Percentiles rank a stretch among this genome's conserved stretches.
These are phyloP conservation scores for Pistacia atlantica DNA, from an alignment of 345 rosid genomes.

Conservation along the genomic window DNA sequence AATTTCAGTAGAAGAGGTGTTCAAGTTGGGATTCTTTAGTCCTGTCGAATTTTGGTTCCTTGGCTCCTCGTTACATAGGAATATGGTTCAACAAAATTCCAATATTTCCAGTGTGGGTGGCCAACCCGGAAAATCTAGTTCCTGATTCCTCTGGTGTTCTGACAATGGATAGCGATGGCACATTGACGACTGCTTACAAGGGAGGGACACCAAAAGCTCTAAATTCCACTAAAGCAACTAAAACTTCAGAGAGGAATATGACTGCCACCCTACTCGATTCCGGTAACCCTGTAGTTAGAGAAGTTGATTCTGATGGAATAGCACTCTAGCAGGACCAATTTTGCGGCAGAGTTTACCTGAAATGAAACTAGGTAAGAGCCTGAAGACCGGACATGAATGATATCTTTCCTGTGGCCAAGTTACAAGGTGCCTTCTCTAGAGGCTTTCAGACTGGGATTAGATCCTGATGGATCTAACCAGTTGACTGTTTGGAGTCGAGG, in stretches of 20 bases:
- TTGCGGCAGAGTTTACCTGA: slow-evolving; percentile 71
- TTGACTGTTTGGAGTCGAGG: slow-evolving; percentile 47
- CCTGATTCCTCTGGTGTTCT: slow-evolving; percentile 54
- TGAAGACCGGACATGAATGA: slow-evolving; percentile 43
- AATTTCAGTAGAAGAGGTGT: slow-evolving; percentile 36
- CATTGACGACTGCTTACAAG: slow-evolving; percentile 40
- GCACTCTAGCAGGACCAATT: slow-evolving; percentile 29
- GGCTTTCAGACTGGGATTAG: slow-evolving; percentile 58
- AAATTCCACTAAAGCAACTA: slow-evolving; percentile 28
- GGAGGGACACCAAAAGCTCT: slow-evolving; percentile 34
- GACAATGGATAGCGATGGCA: slow-evolving; percentile 40
- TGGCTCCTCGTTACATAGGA: slow-evolving; percentile 48
- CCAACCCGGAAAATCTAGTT: slow-evolving; percentile 43
- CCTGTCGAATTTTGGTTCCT: slow-evolving; percentile 36
- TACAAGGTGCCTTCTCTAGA: slow-evolving; percentile 46
- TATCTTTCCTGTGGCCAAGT: slow-evolving; percentile 46
- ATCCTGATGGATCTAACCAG: slow-evolving; percentile 42
- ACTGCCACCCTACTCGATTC: slow-evolving; percentile 48
- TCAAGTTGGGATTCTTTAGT: slow-evolving; percentile 61
- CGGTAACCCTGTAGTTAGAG: slow-evolving; percentile 49
- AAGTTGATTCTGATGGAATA: slow-evolving; percentile 25
- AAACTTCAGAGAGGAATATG: slow-evolving; percentile 15
- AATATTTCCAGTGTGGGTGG: slow-evolving; percentile 54
- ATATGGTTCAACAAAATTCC: slow-evolving; percentile 43
- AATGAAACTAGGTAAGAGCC: slow-evolving; percentile 59